These are phyloP conservation scores for Mycena haematopus DNA, from an alignment of 768 basidiomycete genomes.

Conservation along the genomic window DNA sequence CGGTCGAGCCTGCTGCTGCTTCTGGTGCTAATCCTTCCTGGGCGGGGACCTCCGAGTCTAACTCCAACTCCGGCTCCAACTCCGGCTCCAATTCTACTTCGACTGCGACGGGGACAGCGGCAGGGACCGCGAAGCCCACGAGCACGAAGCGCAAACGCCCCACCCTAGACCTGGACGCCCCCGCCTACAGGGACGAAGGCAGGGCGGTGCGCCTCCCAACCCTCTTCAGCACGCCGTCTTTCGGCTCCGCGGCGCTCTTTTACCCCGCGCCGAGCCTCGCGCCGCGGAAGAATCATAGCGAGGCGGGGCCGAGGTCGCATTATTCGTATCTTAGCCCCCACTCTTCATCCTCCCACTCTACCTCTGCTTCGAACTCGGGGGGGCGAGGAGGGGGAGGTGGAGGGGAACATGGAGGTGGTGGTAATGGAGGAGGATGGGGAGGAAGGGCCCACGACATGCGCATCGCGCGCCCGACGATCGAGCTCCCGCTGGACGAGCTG, in stretches of 20 bases:
- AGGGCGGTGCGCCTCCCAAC: conserved; percentile 80
- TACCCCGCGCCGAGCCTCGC: conserved; percentile 71
- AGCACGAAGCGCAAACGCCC: conserved; percentile 46
- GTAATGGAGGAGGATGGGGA: too few species aligned
- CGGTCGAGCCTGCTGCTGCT: conserved; percentile 65
- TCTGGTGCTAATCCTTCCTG: not conserved
- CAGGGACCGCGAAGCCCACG: conserved; percentile 64
- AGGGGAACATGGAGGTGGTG: too few species aligned
- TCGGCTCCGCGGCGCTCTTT: conserved; percentile 79
- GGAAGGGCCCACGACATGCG: conserved; percentile 11
- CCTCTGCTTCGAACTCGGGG: conserved; percentile 55
- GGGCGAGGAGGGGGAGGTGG: too few species aligned
- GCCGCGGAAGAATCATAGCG: conserved; percentile 77
- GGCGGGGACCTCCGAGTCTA: too few species aligned
- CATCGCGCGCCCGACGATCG: conserved; percentile 81
- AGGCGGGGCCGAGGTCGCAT: conserved; percentile 76
- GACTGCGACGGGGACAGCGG: conserved; percentile 31
- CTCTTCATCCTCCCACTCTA: conserved; percentile 45
- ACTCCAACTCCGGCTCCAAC: not conserved
- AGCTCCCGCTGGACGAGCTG: conserved; percentile 85
- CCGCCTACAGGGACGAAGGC: too few species aligned
- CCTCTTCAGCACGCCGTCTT: conserved; percentile 75
- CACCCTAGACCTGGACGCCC: too few species aligned
- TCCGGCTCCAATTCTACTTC: too few species aligned
- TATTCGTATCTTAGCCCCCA: too few species aligned